Evolutionary conservation across 2,329 filamentous ascomycete genomes (phyloP).

Genomic region (Cladosporium sp.): DNA sequence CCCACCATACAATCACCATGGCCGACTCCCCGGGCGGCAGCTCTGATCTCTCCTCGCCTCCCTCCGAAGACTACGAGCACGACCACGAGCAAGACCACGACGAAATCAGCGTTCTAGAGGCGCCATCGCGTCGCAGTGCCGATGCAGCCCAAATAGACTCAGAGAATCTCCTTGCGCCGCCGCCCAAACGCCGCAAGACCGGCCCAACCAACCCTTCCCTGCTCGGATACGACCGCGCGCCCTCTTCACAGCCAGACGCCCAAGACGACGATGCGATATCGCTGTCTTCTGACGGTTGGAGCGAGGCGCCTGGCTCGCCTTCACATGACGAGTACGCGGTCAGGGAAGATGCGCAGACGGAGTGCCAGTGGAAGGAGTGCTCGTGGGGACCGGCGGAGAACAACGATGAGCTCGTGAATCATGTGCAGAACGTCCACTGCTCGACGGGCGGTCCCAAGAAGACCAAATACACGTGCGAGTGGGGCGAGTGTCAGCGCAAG

Average conservation of each 20-base stretch:
- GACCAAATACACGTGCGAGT: constrained; percentile 98
- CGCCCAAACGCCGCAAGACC: constrained; percentile 43
- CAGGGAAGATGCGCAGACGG: constrained; percentile 43
- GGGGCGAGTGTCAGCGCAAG: constrained; percentile 85
- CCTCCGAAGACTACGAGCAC: constrained; percentile 60
- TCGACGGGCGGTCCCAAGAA: constrained; percentile 67
- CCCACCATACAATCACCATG: constrained; percentile 25
- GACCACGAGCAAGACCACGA: constrained; percentile 31
- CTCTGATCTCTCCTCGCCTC: constrained; percentile 62
- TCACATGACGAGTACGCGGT: constrained; percentile 45
- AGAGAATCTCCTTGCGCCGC: constrained; percentile 33
- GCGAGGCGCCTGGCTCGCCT: constrained; percentile 63
- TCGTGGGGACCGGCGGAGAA: constrained; percentile 50
- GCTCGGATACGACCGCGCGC: constrained; percentile 29
- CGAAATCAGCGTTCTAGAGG: constrained; percentile 51
- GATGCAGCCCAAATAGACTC: constrained; percentile 38
- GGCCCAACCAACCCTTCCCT: constrained; percentile 25
- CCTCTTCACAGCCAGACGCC: constrained; percentile 39
- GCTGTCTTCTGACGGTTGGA: constrained; percentile 84
- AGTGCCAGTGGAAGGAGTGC: constrained; percentile 55
- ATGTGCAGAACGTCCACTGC: constrained; percentile 84
- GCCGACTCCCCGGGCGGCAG: constrained; percentile 58
- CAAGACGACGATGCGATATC: constrained; percentile 55
- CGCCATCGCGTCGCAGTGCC: constrained; percentile 47
- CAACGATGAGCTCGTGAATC: constrained; percentile 53